A percentile compares a stretch with the other conserved stretches of the same genome.
Conservation (phyloP, 306 rosid species). For the Clitoria ternatea region DNA sequence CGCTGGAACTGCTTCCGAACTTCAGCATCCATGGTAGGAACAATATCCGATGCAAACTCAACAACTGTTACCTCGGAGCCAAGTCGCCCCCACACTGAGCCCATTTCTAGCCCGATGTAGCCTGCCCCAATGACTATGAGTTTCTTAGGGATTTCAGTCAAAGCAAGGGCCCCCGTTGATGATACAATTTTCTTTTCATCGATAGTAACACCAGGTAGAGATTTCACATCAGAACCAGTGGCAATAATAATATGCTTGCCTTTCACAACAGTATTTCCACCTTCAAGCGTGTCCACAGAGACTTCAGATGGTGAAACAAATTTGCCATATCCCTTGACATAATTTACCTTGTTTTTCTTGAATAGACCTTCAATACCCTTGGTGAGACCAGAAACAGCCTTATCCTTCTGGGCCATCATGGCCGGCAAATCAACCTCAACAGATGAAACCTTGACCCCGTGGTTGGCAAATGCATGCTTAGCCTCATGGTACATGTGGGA, state of each 20-base stretch:
- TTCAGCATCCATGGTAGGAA: constrained; percentile 92
- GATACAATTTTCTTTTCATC: constrained; percentile 96
- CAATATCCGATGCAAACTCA: constrained; percentile 90
- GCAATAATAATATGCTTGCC: constrained; percentile 91
- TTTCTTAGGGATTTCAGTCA: constrained; percentile 85
- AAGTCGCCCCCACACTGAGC: constrained; percentile 94
- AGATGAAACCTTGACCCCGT: constrained; percentile 80
- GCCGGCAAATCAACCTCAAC: constrained; percentile 90
- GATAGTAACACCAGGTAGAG: constrained; percentile 81
- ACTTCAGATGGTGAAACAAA: constrained; percentile 78
- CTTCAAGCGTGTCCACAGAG: constrained; percentile 75
- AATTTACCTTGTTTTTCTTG: constrained; percentile 95
- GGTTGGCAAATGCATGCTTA: constrained; percentile 70
- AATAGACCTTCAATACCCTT: constrained; percentile 90
- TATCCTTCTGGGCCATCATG: constrained; percentile 93
- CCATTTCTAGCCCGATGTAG: constrained; percentile 98
- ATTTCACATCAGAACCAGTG: constrained; percentile 95
- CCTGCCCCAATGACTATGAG: constrained; percentile 96
- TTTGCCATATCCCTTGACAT: constrained; percentile 95
- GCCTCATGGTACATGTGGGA: constrained; percentile 99
- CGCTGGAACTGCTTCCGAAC: constrained; percentile 95
- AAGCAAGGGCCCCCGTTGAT: constrained; percentile 90
- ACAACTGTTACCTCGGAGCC: constrained; percentile 93
- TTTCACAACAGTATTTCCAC: constrained; percentile 68
- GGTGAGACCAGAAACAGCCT: constrained; percentile 83